These are phyloP conservation scores for Cladosporium sphaerospermum DNA, from an alignment of 2,329 filamentous ascomycete species.

Conservation along the genomic window DNA sequence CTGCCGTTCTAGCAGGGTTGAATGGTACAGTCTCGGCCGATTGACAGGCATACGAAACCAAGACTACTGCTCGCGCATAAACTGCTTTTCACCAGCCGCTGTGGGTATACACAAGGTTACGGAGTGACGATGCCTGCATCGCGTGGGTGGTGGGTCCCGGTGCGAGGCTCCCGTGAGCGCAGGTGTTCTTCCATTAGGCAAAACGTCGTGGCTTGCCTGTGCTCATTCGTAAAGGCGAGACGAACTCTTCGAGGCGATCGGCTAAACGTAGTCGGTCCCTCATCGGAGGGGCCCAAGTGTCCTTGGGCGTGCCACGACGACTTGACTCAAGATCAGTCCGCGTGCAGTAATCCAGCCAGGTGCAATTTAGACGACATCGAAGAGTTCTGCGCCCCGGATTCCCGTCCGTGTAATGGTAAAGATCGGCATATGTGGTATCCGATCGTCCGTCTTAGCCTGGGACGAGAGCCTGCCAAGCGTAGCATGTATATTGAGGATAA, in stretches of 20 bases:
- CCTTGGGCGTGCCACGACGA: no score
- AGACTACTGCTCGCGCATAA: not conserved
- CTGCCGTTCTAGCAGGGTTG: not conserved
- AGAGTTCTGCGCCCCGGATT: not conserved
- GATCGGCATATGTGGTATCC: conserved; percentile 1
- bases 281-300: no score
- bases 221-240: no score
- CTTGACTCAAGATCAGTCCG: no score
- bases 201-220: no score
- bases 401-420: not conserved
- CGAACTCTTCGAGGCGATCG: no score
- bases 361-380: not conserved
- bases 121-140: not conserved
- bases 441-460: conserved; percentile 3
- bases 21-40: not conserved
- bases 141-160: not conserved
- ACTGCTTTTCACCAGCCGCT: no score
- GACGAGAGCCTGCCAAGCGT: conserved; percentile 1
- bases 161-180: no score
- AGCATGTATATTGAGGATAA: conserved; percentile 5
- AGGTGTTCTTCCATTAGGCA: no score
- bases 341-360: not conserved
- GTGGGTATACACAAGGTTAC: not conserved
- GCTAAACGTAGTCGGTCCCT: no score
- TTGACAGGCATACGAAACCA: conserved; percentile 1